phyloP scores from a whole-genome alignment of 192 early-diverging fungal species.

The Diversispora epigaea region DNA sequence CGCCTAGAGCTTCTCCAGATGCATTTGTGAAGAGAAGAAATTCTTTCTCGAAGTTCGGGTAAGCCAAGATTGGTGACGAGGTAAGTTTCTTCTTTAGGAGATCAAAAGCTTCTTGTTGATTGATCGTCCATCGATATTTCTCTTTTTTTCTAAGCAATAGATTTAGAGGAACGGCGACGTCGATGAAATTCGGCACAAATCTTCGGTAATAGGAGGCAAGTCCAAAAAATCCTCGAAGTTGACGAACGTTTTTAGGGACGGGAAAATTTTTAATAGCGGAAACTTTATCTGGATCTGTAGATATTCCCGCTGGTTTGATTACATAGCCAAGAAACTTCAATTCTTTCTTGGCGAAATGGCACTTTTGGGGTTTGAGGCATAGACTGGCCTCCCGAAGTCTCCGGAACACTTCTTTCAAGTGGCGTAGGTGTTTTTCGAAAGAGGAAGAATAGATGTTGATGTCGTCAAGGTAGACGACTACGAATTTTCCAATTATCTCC shows the following conservation, averaged over 20 bases:
- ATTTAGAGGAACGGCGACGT: background rate
- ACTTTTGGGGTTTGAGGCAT: conserved; percentile 1
- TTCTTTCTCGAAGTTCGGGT: background rate
- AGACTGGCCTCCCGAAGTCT: conserved; percentile 2
- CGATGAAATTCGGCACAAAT: background rate
- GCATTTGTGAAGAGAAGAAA: background rate
- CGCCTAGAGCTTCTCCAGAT: background rate
- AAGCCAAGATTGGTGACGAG: background rate
- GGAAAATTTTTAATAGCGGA: conserved; percentile 13
- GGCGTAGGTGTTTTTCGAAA: conserved; percentile 21
- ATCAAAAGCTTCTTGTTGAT: background rate
- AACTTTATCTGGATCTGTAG: conserved; percentile 10
- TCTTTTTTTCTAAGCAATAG: background rate
- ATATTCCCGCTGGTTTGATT: background rate
- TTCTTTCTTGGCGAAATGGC: conserved; percentile 13
- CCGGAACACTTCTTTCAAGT: conserved; percentile 12
- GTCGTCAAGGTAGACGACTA: conserved; percentile 47
- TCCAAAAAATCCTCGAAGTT: background rate
- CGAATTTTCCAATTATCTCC: conserved; percentile 27
- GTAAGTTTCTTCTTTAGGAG: background rate
- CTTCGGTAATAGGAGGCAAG: background rate
- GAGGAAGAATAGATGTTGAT: conserved; percentile 49
- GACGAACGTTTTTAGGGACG: conserved; percentile 12
- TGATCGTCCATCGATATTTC: background rate
- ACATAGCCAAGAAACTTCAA: conserved; percentile 23